Evolutionary conservation across 306 rosid species (phyloP), one percentile per base, ranked within the genome.

Genomic region (Cucurbita maxima): DNA sequence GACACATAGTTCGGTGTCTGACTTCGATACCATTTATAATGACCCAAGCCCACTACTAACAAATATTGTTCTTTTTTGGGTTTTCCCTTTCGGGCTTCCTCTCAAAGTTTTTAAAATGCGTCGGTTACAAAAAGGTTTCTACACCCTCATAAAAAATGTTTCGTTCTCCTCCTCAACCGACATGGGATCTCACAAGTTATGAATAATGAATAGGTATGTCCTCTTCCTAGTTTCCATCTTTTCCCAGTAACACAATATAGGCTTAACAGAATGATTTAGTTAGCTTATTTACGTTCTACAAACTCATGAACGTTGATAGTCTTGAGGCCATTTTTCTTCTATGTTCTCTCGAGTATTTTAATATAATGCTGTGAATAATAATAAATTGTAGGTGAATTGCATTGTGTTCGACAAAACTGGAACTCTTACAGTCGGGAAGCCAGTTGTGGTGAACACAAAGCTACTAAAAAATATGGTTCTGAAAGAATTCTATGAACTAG

Each of bases 341-440:
- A 25, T 50, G 25, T 69, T 50, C 25, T 69, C 74, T 15, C 1
- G 14, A 48, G 22, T 30, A 48, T 47, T 68, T 45, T 13, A 50
- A 48, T 9, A 8, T 7, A 30, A 48, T 69, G 20, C 15, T 69
- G 58, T 48, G 15, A 10, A 15, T 54, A 34, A 15, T 50, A 5
- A 53, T 72, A 13, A n/a, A 36, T 44, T 81, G 80, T 76, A 88
- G 97, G 96, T 92, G 76, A 82, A 77, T 76, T 92, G 96, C 87
- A 84, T 92, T 45, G 91, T 92, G 67, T 92, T 92, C 48, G 96
- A 92, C 75, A 92, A 92, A 90, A 92, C 97, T 15, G 97, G 96
- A 14, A 92, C 97, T 48, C 96, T 92, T 79, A 92, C 97, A 10
- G 41, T 79, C 62, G 97, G 97, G 64, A 89, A 89, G 83, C 94